Evolutionary conservation across 2,329 filamentous ascomycete species (phyloP), one percentile per base, ranked within the genome.

Genomic region (Neonectria ditissima): DNA sequence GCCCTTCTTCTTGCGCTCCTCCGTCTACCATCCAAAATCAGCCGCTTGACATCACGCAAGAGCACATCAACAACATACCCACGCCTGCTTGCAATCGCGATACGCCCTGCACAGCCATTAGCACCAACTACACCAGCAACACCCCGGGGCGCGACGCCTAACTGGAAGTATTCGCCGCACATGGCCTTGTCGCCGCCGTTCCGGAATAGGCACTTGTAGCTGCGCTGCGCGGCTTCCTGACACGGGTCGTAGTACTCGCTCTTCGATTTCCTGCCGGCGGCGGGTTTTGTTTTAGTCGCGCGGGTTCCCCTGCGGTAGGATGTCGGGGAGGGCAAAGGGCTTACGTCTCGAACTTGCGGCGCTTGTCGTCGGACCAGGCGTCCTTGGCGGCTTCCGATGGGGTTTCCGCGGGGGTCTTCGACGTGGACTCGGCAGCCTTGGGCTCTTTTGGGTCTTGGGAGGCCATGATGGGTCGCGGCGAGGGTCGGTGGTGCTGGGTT

Each of bases 121-220:
- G 69, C 65, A 43, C 28, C 34, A 7, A 16, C 34, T 16, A 37
- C 22, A 3, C n/a, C n/a, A n/a, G n/a, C n/a, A 24, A 1, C 18
- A 20, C 37, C n/a, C 16, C 24, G 6, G 11, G 9, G 8, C 20
- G 32, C 6, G 0, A 16, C 44, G 62, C 80, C 92, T 80, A 78
- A 97, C 94, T 97, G 93, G 76, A 99, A 98, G 77, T 97, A 98
- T 78, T 98, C 95, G 68, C 86, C 85, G 77, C 96, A 99, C 91
- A 98, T 92, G n/a, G 90, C 84, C 69, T 90, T 87, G 76, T 98
- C 93, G 14, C 92, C 94, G 22, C 87, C 90, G 77, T 99, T 99
- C 22, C 96, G 88, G 76, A 94, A 91, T 75, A 99, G 82, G 75
- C 96, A 99, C 77, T 89, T 90, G 71, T 97, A 90, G 80, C 94